These are phyloP conservation scores for Pyrus bretschneideri DNA, from an alignment of 306 rosid genomes.

Conservation along the genomic window DNA sequence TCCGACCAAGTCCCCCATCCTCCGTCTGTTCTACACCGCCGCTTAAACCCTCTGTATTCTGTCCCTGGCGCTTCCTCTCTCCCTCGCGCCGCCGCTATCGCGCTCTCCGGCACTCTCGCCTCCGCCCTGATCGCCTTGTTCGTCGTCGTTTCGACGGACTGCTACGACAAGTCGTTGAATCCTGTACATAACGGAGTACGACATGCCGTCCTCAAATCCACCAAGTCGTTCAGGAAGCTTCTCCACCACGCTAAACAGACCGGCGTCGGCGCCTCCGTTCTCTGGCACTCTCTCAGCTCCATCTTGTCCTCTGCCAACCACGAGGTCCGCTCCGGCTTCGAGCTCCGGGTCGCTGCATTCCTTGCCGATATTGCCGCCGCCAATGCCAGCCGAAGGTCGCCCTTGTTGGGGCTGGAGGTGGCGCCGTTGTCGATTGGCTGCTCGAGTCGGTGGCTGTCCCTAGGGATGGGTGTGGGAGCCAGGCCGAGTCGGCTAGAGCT, in stretches of 20 bases:
- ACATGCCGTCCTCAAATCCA: constrained; percentile 33
- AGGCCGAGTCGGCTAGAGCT: constrained; percentile 93
- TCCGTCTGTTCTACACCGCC: constrained; percentile 19
- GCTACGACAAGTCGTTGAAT: constrained; percentile 19
- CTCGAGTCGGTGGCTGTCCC: constrained; percentile 74
- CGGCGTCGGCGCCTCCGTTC: constrained; percentile 65
- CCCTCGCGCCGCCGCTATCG: constrained; percentile 35
- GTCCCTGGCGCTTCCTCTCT: constrained; percentile 9
- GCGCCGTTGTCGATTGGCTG: constrained; percentile 92
- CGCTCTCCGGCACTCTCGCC: constrained; percentile 40
- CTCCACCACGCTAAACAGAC: constrained; percentile 66
- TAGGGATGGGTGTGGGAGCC: constrained; percentile 61
- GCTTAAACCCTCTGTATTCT: constrained; percentile 7
- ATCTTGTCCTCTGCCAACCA: constrained; percentile 84
- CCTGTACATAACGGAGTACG: constrained; percentile 41
- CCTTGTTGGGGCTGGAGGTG: constrained; percentile 81
- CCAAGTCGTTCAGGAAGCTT: constrained; percentile 41
- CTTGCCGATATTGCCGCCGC: constrained; percentile 87
- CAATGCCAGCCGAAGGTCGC: constrained; percentile 72
- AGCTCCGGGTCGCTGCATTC: constrained; percentile 82
- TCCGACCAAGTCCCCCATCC: constrained; percentile 27
- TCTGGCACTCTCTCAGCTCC: constrained; percentile 80
- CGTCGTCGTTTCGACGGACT: constrained; percentile 18
- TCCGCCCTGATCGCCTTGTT: constrained; percentile 48
- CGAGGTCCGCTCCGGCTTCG: constrained; percentile 87